Percentiles rank a stretch among this genome's conserved stretches.
Conservation (phyloP, 139 green algal species). For the Diplosphaera chodatii region DNA sequence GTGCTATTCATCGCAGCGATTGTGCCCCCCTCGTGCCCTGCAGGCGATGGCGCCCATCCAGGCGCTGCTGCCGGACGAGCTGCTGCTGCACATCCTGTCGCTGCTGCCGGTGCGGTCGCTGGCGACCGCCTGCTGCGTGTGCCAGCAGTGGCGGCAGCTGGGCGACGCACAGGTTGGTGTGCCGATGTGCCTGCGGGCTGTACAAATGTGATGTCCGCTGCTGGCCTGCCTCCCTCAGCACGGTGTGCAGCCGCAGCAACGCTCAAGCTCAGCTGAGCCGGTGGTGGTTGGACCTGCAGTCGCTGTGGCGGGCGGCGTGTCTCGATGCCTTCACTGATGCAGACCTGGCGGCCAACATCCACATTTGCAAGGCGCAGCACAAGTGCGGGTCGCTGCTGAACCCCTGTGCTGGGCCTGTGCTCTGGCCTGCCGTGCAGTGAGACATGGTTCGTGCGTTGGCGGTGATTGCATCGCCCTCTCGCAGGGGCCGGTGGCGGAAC, state of each 20-base stretch:
- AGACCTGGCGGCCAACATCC: slow-evolving; percentile 9
- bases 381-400: background rate
- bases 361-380: slow-evolving; percentile 29
- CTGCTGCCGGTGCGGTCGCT: slow-evolving; percentile 46
- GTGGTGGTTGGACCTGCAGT: too few relatives aligned
- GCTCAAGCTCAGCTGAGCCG: too few relatives aligned
- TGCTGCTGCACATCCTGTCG: slow-evolving; percentile 53
- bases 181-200: too few relatives aligned
- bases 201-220: too few relatives aligned
- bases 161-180: too few relatives aligned
- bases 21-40: too few relatives aligned
- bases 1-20: too few relatives aligned
- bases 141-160: slow-evolving; percentile 51
- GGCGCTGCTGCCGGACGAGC: slow-evolving; percentile 60
- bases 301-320: slow-evolving; percentile 67
- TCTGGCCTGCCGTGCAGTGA: too few relatives aligned
- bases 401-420: background rate
- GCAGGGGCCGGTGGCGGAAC: slow-evolving; percentile 50
- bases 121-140: slow-evolving; percentile 53
- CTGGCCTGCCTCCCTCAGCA: too few relatives aligned
- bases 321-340: slow-evolving; percentile 40
- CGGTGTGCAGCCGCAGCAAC: too few relatives aligned
- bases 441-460: too few relatives aligned
- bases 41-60: slow-evolving; percentile 59
- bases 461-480: too few relatives aligned